Evolutionary conservation across 805 yeast genomes (phyloP), one percentile per base, ranked within the genome.

Genomic region (Ogataea populi-albae): DNA sequence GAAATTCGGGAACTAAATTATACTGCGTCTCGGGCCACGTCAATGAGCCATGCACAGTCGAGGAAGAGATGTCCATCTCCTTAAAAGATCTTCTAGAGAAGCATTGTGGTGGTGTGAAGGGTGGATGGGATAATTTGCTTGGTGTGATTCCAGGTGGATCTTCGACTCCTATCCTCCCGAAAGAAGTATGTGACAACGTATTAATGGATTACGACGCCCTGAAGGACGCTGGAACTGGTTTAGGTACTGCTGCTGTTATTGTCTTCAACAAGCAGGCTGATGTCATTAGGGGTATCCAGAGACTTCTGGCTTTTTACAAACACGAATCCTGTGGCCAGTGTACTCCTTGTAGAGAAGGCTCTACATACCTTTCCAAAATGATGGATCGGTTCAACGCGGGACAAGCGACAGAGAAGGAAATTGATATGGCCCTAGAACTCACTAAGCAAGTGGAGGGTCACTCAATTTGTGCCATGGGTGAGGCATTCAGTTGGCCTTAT

Each of bases 321-420:
- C 95, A 86, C 66, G 95, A 86, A 71, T 82, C 93, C 6, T 86
- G 95, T 68, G 95, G 95, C 41, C 95, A 86, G 68, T 86, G 95
- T 69, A 86, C 95, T 4, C 95, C 95, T 40, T 86, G 95, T 67
- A 79, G 96, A 61, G 95, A 86, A 66, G 96, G 96, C 40, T 86
- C 95, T 28, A 81, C 94, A 15, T 86, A 91, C 83, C 68, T 86
- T 51, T 69, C 73, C 41, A 82, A 77, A 65, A 80, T 85, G 77
- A 86, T 86, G 95, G 82, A 81, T 58, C 75, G 95, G 57, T 75
- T 86, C 61, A 75, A 68, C 44, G 64, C 65, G 41, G 95, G 95
- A 33, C 93, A 85, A 68, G 95, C 93, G 30, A 71, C 74, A 42
- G 80, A 74, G 55, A 76, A 76, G 48, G 95, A 86, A 63, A 86